Evolutionary conservation across 441 rosid genomes (phyloP), one percentile per base, ranked within the genome.

Genomic region (Erodium moschatum): DNA sequence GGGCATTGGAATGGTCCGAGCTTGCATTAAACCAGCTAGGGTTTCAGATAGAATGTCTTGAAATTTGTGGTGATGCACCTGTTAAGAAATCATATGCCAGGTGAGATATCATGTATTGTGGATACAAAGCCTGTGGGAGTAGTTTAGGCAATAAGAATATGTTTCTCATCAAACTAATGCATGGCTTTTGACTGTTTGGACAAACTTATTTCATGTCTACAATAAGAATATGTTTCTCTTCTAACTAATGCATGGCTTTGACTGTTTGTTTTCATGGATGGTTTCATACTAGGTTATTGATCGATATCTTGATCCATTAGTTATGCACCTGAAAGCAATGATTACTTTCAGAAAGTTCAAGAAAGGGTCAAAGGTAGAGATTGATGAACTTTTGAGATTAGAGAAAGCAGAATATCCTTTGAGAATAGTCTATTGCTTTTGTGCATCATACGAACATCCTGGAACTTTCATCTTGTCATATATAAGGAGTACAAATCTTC

Each of bases 271-370:
- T 44, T 44, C 54, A 29, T 16, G 67, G 16, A 29, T 65, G 31
- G 27, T 48, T 12, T 24, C 67, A 33, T 15, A 38, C 68, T 42
- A 64, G 96, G 94, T 94, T n/a, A 91, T 91, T 92, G 96, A 91
- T 74, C 85, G 96, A 15, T 94, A 94, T 83, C 92, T 91, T 70
- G 97, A 94, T 80, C 97, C 99, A 74, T 77, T 94, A 70, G 97
- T 86, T 69, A 76, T 85, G 70, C 87, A 91, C 77, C 83, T 94
- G 8, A 91, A 90, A 84, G 74, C 86, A 3, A 88, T 94, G 96
- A 85, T 94, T 67, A 84, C 77, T 74, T 94, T 91, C 70, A 87
- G 97, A 66, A 94, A 94, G 80, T 94, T 94, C 73, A 83, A 75
- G 71, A 86, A 77, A 75, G 99, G 97, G 16, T 75, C 83, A 12